Evolutionary conservation across 176 grass and related monocot genomes (phyloP).

Genomic region (Hordeum marinum): DNA sequence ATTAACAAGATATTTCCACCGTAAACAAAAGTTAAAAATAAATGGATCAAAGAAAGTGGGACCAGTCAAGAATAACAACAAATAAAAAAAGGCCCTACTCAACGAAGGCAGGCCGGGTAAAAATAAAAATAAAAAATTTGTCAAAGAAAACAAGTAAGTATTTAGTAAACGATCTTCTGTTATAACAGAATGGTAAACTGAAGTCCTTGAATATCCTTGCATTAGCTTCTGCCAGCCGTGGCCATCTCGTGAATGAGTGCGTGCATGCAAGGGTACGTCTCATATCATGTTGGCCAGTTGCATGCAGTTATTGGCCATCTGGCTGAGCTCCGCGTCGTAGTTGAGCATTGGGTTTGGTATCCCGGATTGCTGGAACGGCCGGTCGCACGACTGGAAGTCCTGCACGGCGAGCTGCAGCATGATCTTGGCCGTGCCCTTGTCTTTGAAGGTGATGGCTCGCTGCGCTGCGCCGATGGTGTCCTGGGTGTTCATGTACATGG

Average conservation of each 20-base stretch:
- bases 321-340: constrained; percentile 26
- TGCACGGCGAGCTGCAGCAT: constrained; percentile 53
- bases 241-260: neutral
- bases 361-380: constrained; percentile 23
- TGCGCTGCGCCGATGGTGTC: constrained; percentile 45
- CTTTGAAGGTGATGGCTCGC: constrained; percentile 39
- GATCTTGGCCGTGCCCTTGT: constrained; percentile 37
- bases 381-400: constrained; percentile 51
- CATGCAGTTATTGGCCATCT: constrained; percentile 55
- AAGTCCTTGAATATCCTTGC: constrained; percentile 3
- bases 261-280: neutral
- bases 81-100: constrained; percentile 6
- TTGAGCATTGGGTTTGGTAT: constrained; percentile 30
- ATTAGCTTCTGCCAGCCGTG: neutral
- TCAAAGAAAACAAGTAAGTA: neutral
- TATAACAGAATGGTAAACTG: neutral
- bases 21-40: neutral
- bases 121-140: neutral
- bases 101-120: neutral
- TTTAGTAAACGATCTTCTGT: neutral
- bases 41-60: neutral
- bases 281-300: constrained; percentile 35
- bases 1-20: neutral
- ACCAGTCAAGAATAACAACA: neutral
- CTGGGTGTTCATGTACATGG: constrained; percentile 54